Percentiles rank a stretch among this genome's conserved stretches.
Evolutionary conservation across 176 grass and related monocot genomes (phyloP).

Genomic region (barley (Hordeum vulgare)): DNA sequence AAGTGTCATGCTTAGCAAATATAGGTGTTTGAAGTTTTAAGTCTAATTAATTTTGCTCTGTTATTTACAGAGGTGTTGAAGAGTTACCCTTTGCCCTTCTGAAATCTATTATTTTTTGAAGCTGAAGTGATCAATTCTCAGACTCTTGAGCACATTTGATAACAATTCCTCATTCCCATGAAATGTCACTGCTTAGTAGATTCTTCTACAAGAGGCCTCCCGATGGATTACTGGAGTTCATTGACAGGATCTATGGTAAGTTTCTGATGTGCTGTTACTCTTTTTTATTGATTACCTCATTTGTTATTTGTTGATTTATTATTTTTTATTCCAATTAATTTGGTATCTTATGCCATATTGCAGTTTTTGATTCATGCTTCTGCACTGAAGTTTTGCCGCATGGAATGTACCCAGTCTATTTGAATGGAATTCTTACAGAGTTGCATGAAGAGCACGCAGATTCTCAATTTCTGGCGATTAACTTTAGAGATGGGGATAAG

Average conservation of each 20-base stretch:
- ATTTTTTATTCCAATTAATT: slow-evolving; percentile 12
- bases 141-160: not conserved
- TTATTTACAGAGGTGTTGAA: not conserved
- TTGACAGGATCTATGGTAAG: slow-evolving; percentile 89
- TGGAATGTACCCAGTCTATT: slow-evolving; percentile 84
- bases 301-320: not conserved
- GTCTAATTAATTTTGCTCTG: not conserved
- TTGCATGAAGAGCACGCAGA: slow-evolving; percentile 77
- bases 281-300: not conserved
- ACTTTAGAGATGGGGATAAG: slow-evolving; percentile 95
- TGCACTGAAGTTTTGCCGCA: slow-evolving; percentile 84
- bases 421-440: slow-evolving; percentile 76
- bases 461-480: slow-evolving; percentile 86
- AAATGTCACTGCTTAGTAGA: slow-evolving; percentile 99
- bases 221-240: slow-evolving; percentile 92
- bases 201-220: slow-evolving; percentile 98
- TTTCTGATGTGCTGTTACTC: not conserved
- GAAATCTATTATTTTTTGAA: slow-evolving; percentile 11
- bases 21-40: not conserved
- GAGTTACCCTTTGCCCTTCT: not conserved
- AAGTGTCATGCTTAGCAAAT: not conserved
- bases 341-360: slow-evolving; percentile 20
- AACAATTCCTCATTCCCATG: slow-evolving; percentile 32
- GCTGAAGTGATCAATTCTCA: not conserved
- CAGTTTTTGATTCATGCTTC: slow-evolving; percentile 99